Percentiles rank a stretch among this genome's conserved stretches.
Conservation (phyloP, 768 basidiomycete species). For the Mycena olivaceomarginata region DNA sequence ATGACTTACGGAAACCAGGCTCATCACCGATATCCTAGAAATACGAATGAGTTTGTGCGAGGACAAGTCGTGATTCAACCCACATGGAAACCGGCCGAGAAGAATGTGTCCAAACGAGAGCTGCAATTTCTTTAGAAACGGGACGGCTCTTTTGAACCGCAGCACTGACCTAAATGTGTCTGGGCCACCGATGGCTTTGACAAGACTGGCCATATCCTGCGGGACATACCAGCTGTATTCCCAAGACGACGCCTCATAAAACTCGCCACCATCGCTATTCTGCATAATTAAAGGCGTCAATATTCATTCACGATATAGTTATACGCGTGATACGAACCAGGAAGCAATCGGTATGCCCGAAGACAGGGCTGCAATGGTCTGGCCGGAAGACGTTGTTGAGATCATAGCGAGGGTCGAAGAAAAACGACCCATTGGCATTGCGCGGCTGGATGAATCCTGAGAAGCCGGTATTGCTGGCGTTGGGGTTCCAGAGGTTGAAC, state of each 20-base stretch:
- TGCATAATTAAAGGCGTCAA: neutral
- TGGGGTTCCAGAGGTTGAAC: slow-evolving; percentile 44
- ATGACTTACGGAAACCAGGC: slow-evolving; percentile 41
- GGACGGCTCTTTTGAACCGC: too few relatives aligned
- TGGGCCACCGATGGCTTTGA: slow-evolving; percentile 34
- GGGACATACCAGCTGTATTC: slow-evolving; percentile 42
- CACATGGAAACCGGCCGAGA: slow-evolving; percentile 34
- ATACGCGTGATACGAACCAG: slow-evolving; percentile 15
- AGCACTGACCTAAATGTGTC: slow-evolving; percentile 36
- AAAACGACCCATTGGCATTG: slow-evolving; percentile 38
- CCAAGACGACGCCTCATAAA: slow-evolving; percentile 45
- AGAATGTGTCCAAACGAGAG: slow-evolving; percentile 43
- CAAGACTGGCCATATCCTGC: slow-evolving; percentile 43
- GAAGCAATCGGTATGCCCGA: slow-evolving; percentile 40
- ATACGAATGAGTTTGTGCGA: neutral
- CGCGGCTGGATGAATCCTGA: slow-evolving; percentile 43
- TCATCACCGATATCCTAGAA: slow-evolving; percentile 41
- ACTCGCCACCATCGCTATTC: slow-evolving; percentile 38
- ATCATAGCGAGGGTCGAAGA: slow-evolving; percentile 42
- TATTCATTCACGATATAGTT: neutral
- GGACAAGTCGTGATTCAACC: neutral
- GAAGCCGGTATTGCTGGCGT: slow-evolving; percentile 38
- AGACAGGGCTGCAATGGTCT: slow-evolving; percentile 43
- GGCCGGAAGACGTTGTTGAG: slow-evolving; percentile 40
- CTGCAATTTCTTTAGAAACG: slow-evolving; percentile 2